phyloP scores from a whole-genome alignment of 192 early-diverging fungal genomes.

The Dispira simplex region DNA sequence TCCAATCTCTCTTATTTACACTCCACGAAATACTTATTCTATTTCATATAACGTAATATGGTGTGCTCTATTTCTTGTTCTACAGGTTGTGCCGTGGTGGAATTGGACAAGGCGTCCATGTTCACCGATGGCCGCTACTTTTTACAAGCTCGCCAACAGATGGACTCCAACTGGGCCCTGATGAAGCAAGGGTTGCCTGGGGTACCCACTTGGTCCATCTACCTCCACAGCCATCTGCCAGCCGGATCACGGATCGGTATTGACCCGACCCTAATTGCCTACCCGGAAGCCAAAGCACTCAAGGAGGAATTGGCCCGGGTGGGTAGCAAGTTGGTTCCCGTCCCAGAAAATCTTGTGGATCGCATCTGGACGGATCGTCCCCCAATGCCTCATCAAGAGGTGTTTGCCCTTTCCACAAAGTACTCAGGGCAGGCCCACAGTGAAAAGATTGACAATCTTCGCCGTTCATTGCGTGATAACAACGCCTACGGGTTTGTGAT shows the following conservation, averaged over 20 bases:
- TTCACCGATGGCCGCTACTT: slow-evolving; percentile 99
- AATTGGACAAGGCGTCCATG: slow-evolving; percentile 58
- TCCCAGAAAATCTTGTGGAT: slow-evolving; percentile 75
- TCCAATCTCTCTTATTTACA: no score
- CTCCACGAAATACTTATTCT: no score
- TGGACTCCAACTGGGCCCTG: slow-evolving; percentile 86
- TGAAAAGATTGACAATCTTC: slow-evolving; percentile 61
- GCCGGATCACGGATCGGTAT: slow-evolving; percentile 74
- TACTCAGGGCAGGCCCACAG: slow-evolving; percentile 42
- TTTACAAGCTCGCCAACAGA: slow-evolving; percentile 83
- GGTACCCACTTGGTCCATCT: slow-evolving; percentile 82
- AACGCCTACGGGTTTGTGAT: slow-evolving; percentile 59
- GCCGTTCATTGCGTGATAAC: slow-evolving; percentile 44
- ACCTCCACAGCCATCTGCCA: slow-evolving; percentile 54
- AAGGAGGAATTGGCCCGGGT: slow-evolving; percentile 30
- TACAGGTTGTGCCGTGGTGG: slow-evolving; percentile 69
- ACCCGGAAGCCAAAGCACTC: slow-evolving; percentile 41
- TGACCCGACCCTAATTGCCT: slow-evolving; percentile 74
- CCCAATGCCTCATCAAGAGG: slow-evolving; percentile 42
- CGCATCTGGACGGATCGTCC: slow-evolving; percentile 69
- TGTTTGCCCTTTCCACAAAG: slow-evolving; percentile 46
- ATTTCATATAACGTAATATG: neutral
- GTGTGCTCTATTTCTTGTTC: neutral
- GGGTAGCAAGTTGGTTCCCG: slow-evolving; percentile 50
- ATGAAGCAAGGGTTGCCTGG: slow-evolving; percentile 84